These are phyloP conservation scores for Andrographis paniculata DNA, from an alignment of 305 asterid species.

Conservation along the genomic window DNA sequence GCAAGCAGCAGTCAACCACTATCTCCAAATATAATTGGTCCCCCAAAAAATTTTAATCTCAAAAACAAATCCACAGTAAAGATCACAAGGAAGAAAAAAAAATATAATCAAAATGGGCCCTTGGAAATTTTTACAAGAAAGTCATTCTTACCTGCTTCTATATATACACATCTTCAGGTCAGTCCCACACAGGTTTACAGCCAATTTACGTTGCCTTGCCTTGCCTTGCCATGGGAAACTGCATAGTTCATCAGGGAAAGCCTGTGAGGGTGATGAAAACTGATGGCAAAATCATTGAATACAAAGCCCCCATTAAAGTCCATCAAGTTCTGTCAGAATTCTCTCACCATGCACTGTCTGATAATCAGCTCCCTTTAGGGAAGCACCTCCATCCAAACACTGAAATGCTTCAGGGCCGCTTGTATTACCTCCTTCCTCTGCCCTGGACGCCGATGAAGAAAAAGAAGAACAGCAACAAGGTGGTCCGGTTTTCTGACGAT, in stretches of 20 bases:
- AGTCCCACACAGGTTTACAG: too few relatives aligned
- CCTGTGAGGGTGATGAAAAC: conserved; percentile 44
- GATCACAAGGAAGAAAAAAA: conserved; percentile 8
- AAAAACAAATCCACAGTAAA: not conserved
- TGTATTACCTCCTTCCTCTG: conserved; percentile 53
- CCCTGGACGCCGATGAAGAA: conserved; percentile 17
- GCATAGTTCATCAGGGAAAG: conserved; percentile 42
- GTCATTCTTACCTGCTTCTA: conserved; percentile 19
- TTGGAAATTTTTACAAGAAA: conserved; percentile 27
- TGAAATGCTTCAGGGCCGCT: conserved; percentile 39
- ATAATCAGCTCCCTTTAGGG: conserved; percentile 29
- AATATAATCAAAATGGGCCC: conserved; percentile 21
- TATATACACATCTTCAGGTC: conserved; percentile 31
- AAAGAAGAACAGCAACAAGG: conserved; percentile 27
- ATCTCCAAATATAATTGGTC: not conserved
- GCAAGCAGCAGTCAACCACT: conserved; percentile 21
- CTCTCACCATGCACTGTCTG: conserved; percentile 48
- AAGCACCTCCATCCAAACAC: conserved; percentile 42
- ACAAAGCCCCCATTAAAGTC: conserved; percentile 49
- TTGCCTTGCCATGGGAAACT: conserved; percentile 83
- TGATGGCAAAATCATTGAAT: conserved; percentile 59
- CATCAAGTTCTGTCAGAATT: conserved; percentile 43
- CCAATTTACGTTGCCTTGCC: too few relatives aligned
- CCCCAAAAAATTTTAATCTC: not conserved
- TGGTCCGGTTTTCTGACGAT: conserved; percentile 35